These are phyloP conservation scores for Hyaloscypha variabilis DNA, from an alignment of 495 filamentous ascomycete species.

Conservation along the genomic window DNA sequence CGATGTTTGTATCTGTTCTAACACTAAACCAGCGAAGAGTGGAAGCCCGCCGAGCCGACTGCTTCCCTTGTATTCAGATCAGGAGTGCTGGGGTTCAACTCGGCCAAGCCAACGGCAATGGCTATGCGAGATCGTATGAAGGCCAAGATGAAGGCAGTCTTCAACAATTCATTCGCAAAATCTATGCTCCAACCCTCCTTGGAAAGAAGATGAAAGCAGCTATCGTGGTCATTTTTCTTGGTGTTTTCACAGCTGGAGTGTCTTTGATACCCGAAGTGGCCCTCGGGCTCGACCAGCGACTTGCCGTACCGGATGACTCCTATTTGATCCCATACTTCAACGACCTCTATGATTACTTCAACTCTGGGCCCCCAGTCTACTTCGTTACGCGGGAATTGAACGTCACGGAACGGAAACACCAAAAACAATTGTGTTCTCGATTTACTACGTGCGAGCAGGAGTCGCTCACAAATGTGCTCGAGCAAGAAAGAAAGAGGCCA, in stretches of 20 bases:
- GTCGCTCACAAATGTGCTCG: constrained; percentile 84
- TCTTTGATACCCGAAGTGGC: constrained; percentile 82
- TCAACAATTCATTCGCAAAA: constrained; percentile 83
- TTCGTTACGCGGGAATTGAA: constrained; percentile 88
- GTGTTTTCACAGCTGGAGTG: constrained; percentile 81
- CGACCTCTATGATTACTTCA: constrained; percentile 90
- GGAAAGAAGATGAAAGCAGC: constrained; percentile 74
- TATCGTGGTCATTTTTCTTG: constrained; percentile 79
- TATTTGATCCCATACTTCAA: constrained; percentile 95
- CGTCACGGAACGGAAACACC: constrained; percentile 68
- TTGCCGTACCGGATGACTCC: constrained; percentile 89
- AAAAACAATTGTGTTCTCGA: constrained; percentile 87
- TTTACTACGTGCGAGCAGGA: constrained; percentile 84
- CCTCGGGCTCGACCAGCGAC: constrained; percentile 90
- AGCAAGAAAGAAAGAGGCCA: constrained; percentile 88
- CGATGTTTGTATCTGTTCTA: constrained; percentile 92
- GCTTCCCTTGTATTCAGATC: constrained; percentile 84
- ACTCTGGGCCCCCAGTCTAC: constrained; percentile 90
- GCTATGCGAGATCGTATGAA: constrained; percentile 43
- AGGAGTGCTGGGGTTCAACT: constrained; percentile 59
- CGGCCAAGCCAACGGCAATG: constrained; percentile 37
- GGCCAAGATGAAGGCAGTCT: constrained; percentile 80
- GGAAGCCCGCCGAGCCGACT: constrained; percentile 86
- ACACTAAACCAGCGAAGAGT: constrained; percentile 87
- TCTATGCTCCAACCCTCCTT: constrained; percentile 82